phyloP scores from a whole-genome alignment of 1,139 yeast species.

The Candida frijolesensis region DNA sequence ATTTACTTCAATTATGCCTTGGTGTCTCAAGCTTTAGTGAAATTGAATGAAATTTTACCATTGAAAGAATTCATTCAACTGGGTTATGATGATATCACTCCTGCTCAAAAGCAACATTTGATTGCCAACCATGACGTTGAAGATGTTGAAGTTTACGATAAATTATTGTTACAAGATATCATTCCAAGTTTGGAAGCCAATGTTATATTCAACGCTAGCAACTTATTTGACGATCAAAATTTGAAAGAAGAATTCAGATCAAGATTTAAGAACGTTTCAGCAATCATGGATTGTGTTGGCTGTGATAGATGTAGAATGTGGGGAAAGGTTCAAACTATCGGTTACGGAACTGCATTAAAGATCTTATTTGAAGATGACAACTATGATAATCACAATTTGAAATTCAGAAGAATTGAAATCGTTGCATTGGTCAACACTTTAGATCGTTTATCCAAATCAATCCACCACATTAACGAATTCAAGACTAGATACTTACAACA shows the following conservation, averaged over 20 bases:
- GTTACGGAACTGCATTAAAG: constrained; percentile 95
- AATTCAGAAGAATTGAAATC: constrained; percentile 79
- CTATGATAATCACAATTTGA: constrained; percentile 36
- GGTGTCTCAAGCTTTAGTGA: constrained; percentile 78
- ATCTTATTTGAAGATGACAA: constrained; percentile 77
- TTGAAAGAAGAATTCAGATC: constrained; percentile 83
- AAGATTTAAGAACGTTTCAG: constrained; percentile 86
- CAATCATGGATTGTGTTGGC: constrained; percentile 97
- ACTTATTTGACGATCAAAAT: constrained; percentile 56
- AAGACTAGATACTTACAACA: constrained; percentile 54
- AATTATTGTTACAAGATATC: constrained; percentile 28
- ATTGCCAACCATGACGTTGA: constrained; percentile 40
- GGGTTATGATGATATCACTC: constrained; percentile 24
- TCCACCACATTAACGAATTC: constrained; percentile 73
- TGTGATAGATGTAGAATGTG: constrained; percentile 97
- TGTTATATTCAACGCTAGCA: constrained; percentile 46
- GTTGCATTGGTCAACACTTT: constrained; percentile 91
- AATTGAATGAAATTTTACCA: constrained; percentile 42
- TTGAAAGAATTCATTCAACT: constrained; percentile 27
- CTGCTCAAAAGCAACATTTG: constrained; percentile 43
- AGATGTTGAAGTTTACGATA: constrained; percentile 42
- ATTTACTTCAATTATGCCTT: constrained; percentile 92
- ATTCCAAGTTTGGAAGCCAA: constrained; percentile 31
- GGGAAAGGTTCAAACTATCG: constrained; percentile 97
- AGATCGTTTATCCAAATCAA: constrained; percentile 85